Base-by-base conservation (phyloP, 495 filamentous ascomycete species). In the Penicillium nucicola region DNA sequence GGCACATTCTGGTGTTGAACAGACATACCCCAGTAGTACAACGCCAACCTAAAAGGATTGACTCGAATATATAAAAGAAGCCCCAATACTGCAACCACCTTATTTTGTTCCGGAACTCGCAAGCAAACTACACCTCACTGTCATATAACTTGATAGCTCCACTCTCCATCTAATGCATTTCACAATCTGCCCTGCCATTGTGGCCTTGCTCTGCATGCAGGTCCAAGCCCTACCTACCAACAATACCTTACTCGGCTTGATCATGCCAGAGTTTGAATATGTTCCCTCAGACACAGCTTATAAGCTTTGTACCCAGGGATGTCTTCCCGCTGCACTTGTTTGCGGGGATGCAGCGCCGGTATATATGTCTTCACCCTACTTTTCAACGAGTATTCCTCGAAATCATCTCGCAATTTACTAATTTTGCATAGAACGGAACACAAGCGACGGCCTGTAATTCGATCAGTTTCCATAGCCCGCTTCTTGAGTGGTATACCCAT, bases 401-500 rank as follows among this genome's bases (percentile, higher is more conserved):
- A n/a, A n/a, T n/a, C n/a, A n/a, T n/a, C n/a, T n/a, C n/a, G 22
- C 22, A 23, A 23, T 23, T 4, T 28, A 8, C 9, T 23, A 30
- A 39, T 12, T 11, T 9, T n/a, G 4, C 15, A 2, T 15, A 48
- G 35, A 31, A 1, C 11, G 10, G 20, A n/a, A 4, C 45, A 22
- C 18, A n/a, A 4, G 35, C 23, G 13, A 39, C 10, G 30, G 35
- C 5, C 12, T 48, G 45, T 20, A 15, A 2, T 17, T 2, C 45
- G 1, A 11, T 48, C 15, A 32, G 4, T 20, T 39, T 32, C 25
- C 30, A 14, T 5, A 48, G 45, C 11, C 45, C 45, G 10, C 34
- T 48, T 31, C 45, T 48, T 3, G 45, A 48, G 23, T 48, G 45
- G 35, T 48, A 48, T 35, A 39, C 45, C n/a, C 23, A 32, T 31